These are phyloP conservation scores for Neurospora sp. DNA, from an alignment of 2,329 filamentous ascomycete species.

Conservation along the genomic window DNA sequence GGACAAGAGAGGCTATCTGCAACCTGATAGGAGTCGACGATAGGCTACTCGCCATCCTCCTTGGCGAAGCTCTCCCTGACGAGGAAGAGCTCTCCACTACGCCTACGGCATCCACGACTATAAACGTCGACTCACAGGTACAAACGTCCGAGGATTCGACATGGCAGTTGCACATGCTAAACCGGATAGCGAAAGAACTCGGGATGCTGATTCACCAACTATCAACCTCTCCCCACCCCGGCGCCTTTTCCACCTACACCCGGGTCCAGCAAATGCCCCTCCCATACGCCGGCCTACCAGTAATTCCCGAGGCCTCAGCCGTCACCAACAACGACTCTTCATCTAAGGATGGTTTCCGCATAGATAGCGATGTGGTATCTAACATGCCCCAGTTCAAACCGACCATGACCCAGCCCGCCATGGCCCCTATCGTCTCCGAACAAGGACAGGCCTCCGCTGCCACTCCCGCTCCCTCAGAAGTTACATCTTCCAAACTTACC, in stretches of 20 bases:
- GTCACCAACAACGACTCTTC: constrained; percentile 23
- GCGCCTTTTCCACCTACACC: constrained; percentile 76
- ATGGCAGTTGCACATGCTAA: constrained; percentile 72
- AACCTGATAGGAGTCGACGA: constrained; percentile 91
- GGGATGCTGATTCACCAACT: constrained; percentile 75
- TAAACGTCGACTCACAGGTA: constrained; percentile 21
- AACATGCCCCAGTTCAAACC: constrained; percentile 40
- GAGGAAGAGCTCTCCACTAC: constrained; percentile 37
- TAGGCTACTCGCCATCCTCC: constrained; percentile 69
- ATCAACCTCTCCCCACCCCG: constrained; percentile 64
- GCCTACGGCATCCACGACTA: constrained; percentile 31
- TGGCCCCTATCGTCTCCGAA: not conserved
- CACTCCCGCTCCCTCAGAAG: constrained; percentile 22
- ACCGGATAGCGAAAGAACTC: constrained; percentile 78
- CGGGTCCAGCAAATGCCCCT: constrained; percentile 53
- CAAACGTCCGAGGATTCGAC: constrained; percentile 27
- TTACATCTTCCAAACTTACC: constrained; percentile 13
- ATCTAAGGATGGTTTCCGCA: constrained; percentile 6
- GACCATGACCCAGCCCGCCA: constrained; percentile 32
- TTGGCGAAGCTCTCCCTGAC: constrained; percentile 65
- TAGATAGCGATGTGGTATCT: constrained; percentile 12
- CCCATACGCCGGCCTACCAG: constrained; percentile 69
- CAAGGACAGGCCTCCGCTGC: not conserved
- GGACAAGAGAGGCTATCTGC: constrained; percentile 74
- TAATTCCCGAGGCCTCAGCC: constrained; percentile 43